Percentiles rank a stretch among this genome's conserved stretches.
phyloP scores from a whole-genome alignment of 2,329 filamentous ascomycete genomes.

The Fusarium sp. region DNA sequence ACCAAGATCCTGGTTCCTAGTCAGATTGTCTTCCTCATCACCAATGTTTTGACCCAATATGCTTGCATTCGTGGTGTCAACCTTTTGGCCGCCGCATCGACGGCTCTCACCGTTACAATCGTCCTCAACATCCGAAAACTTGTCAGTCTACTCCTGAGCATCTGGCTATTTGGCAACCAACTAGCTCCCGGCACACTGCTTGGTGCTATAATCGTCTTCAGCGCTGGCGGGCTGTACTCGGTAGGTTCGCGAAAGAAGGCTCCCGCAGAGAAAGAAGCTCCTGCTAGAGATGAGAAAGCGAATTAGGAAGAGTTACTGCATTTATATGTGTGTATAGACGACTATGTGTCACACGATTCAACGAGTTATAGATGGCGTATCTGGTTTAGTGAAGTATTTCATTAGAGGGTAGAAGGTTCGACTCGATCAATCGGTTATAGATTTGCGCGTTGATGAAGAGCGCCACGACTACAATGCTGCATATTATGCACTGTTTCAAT shows the following conservation, averaged over 20 bases:
- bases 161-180: conserved; percentile 92
- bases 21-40: conserved; percentile 76
- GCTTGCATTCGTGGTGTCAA: conserved; percentile 97
- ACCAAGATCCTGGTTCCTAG: conserved; percentile 64
- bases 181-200: conserved; percentile 81
- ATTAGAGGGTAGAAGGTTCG: not conserved
- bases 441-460: not conserved
- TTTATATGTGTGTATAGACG: conserved; percentile 4
- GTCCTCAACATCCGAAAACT: conserved; percentile 96
- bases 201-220: conserved; percentile 88
- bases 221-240: conserved; percentile 90
- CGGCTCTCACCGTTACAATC: conserved; percentile 94
- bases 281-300: conserved; percentile 30
- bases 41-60: conserved; percentile 91
- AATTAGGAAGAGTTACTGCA: conserved; percentile 21
- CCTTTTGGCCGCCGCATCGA: conserved; percentile 87
- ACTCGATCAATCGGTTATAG: not conserved
- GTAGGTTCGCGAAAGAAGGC: conserved; percentile 67
- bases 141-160: conserved; percentile 89
- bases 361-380: conserved; percentile 24
- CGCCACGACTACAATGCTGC: not conserved
- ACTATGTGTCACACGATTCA: not conserved
- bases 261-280: conserved; percentile 18
- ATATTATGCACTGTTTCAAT: not conserved
- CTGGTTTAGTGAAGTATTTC: not conserved